Evolutionary conservation across 2,329 filamentous ascomycete species (phyloP).

Genomic region (Ophiosphaerella herpotricha): DNA sequence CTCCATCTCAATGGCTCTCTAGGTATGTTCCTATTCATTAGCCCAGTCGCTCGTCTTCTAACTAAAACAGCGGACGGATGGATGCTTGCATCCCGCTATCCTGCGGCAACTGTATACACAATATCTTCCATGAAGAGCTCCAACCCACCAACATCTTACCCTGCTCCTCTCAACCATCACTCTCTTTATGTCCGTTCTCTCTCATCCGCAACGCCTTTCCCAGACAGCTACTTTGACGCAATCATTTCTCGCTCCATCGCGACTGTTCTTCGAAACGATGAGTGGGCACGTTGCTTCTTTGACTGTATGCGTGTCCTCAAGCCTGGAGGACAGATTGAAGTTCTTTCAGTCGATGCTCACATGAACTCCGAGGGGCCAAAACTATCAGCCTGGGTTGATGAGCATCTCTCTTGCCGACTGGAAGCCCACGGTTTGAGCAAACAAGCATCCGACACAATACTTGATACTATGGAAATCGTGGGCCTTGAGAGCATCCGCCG

Average conservation of each 20-base stretch:
- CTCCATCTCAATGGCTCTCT: constrained; percentile 32
- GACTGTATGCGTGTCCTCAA: constrained; percentile 36
- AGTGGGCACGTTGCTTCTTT: constrained; percentile 34
- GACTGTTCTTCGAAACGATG: constrained; percentile 29
- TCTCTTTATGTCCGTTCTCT: constrained; percentile 30
- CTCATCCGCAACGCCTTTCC: constrained; percentile 27
- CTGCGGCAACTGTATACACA: constrained; percentile 29
- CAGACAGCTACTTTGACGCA: constrained; percentile 31
- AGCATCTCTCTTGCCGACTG: constrained; percentile 23
- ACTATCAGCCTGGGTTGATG: constrained; percentile 29
- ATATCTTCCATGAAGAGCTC: constrained; percentile 25
- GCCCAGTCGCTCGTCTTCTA: neutral
- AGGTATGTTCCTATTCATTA: constrained; percentile 11
- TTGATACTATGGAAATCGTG: constrained; percentile 36
- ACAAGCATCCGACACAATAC: constrained; percentile 30
- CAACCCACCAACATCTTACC: constrained; percentile 24
- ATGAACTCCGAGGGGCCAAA: constrained; percentile 28
- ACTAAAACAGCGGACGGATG: constrained; percentile 27
- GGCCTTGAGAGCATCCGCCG: constrained; percentile 33
- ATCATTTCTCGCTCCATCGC: constrained; percentile 31
- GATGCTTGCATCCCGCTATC: constrained; percentile 32
- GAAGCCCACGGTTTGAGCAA: constrained; percentile 28
- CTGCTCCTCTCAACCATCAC: constrained; percentile 34
- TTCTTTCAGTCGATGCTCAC: constrained; percentile 31
- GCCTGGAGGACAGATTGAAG: constrained; percentile 32